A percentile compares a stretch with the other conserved stretches of the same genome.
Conservation (phyloP, 768 basidiomycete genomes). For the Podaxis sp. region DNA sequence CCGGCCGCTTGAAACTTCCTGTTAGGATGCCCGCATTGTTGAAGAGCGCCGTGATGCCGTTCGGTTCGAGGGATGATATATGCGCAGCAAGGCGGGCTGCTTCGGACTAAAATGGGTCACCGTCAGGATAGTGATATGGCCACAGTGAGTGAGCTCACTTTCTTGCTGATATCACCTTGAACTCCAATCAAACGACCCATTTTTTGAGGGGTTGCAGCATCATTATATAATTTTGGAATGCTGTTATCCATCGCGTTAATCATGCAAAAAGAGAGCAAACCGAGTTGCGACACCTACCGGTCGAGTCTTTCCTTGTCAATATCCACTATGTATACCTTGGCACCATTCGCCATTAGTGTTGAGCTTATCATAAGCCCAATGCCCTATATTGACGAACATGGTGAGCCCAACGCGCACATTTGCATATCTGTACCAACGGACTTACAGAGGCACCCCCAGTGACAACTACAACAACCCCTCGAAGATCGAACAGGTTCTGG, state of each 20-base stretch:
- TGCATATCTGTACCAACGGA: too few relatives aligned
- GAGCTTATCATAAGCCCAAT: conserved; percentile 52
- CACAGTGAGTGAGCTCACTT: conserved; percentile 17
- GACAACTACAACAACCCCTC: conserved; percentile 43
- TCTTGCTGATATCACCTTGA: conserved; percentile 38
- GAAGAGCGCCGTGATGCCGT: conserved; percentile 44
- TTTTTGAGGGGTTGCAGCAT: conserved; percentile 27
- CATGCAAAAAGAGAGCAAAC: not conserved
- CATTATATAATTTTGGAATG: conserved; percentile 32
- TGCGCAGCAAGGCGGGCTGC: conserved; percentile 39
- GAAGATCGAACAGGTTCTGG: conserved; percentile 39
- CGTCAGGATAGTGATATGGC: not conserved
- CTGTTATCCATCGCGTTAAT: conserved; percentile 11
- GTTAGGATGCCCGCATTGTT: conserved; percentile 43
- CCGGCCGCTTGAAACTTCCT: conserved; percentile 27
- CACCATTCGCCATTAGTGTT: conserved; percentile 45
- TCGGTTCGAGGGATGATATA: conserved; percentile 31
- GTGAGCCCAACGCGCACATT: not conserved
- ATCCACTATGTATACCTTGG: conserved; percentile 47
- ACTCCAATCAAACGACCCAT: conserved; percentile 39
- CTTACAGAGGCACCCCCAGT: conserved; percentile 34
- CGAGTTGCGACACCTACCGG: conserved; percentile 22
- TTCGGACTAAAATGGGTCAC: conserved; percentile 30
- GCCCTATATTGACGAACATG: conserved; percentile 26
- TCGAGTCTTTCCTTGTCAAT: conserved; percentile 40